Conservation (phyloP, 2,329 filamentous ascomycete genomes). For the Cercospora nicotianae region DNA sequence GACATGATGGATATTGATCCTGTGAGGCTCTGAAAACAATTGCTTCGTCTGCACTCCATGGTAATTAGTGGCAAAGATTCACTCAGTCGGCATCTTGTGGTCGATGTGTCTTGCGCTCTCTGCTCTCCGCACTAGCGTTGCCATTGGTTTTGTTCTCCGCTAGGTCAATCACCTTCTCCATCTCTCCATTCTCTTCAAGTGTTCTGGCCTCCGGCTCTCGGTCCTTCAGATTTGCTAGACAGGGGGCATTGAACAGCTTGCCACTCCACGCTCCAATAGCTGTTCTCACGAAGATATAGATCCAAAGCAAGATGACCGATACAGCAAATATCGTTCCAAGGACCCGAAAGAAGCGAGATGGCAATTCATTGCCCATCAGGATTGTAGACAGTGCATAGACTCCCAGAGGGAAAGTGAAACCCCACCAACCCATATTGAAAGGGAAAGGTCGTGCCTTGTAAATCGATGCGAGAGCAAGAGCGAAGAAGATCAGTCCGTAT, state of each 20-base stretch:
- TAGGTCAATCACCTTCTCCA: conserved; percentile 17
- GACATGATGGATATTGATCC: no score
- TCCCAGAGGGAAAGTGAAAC: conserved; percentile 59
- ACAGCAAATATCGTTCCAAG: conserved; percentile 56
- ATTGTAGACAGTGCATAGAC: conserved; percentile 55
- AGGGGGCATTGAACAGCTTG: conserved; percentile 24
- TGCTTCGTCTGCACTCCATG: no score
- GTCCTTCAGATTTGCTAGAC: conserved; percentile 24
- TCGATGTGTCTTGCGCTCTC: not conserved
- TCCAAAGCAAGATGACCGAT: conserved; percentile 56
- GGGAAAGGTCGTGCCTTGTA: conserved; percentile 48
- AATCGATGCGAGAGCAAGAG: conserved; percentile 48
- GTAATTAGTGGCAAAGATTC: not conserved
- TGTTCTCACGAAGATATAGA: conserved; percentile 30
- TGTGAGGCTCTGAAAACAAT: no score
- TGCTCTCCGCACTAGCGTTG: not conserved
- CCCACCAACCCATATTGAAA: conserved; percentile 67
- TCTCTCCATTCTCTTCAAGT: conserved; percentile 15
- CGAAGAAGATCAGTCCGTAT: conserved; percentile 52
- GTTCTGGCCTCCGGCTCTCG: conserved; percentile 7
- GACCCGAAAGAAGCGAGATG: conserved; percentile 56
- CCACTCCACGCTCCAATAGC: conserved; percentile 22
- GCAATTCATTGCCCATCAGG: conserved; percentile 52
- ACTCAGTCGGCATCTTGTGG: not conserved
- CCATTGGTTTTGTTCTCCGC: not conserved